Percentiles rank a stretch among this genome's conserved stretches.
Conservation (phyloP, 1,284 basidiomycete species). For the Melampsora americana region DNA sequence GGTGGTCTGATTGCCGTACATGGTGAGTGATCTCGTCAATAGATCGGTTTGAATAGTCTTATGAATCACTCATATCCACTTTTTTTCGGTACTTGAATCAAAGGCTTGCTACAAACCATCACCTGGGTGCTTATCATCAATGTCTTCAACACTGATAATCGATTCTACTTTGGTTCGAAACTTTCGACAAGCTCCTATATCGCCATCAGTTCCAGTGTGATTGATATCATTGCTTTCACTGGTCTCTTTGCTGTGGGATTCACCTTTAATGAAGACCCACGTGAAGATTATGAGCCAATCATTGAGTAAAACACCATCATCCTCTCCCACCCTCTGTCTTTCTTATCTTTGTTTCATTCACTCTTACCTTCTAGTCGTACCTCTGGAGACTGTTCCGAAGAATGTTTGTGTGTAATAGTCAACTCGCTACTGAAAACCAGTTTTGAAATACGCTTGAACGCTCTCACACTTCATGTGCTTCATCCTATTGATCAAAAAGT, state of each 20-base stretch:
- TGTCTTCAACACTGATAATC: conserved; percentile 23
- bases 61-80: background rate
- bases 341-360: too few species aligned
- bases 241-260: conserved; percentile 17
- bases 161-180: conserved; percentile 26
- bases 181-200: conserved; percentile 13
- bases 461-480: too few species aligned
- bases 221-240: conserved; percentile 21
- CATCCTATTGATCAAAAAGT: too few species aligned
- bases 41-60: background rate
- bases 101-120: conserved; percentile 21
- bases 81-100: background rate
- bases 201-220: background rate
- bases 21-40: conserved; percentile 8
- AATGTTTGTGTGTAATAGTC: too few species aligned
- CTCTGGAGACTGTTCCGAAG: too few species aligned
- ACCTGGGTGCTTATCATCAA: conserved; percentile 20
- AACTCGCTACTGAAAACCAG: too few species aligned
- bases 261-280: background rate
- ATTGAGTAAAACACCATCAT: too few species aligned
- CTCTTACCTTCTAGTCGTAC: too few species aligned
- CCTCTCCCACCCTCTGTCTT: too few species aligned
- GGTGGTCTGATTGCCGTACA: conserved; percentile 14
- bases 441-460: too few species aligned
- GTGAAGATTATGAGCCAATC: too few species aligned